Evolutionary conservation across 2,329 filamentous ascomycete genomes (phyloP), one percentile per base, ranked within the genome.

Genomic region (Pseudogymnoascus pannorum): DNA sequence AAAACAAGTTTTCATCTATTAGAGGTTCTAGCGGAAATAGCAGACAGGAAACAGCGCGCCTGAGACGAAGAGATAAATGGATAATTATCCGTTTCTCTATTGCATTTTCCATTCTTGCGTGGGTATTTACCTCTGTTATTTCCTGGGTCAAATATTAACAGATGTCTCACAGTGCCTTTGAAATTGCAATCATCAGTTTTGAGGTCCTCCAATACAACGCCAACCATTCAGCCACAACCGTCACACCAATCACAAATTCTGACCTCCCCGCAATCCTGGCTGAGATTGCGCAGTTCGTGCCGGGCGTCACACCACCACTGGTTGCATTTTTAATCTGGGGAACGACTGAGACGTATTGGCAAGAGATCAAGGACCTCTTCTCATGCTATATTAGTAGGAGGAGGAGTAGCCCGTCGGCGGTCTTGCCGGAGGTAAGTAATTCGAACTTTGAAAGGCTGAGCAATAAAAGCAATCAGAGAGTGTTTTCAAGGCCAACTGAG

Each of bases 71-170:
- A 22, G 61, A 62, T 36, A 42, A 59, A n/a, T 60, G 57, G 26
- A 60, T 62, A n/a, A 35, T 62, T 11, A 62, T 60, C 24, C 61
- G 61, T 31, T 62, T 62, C 44, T 54, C 57, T 3, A 54, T 62
- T 12, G 61, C 61, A 4, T 60, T 62, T 51, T 24, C 48, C 7
- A 14, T 62, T 26, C 44, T 54, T 31, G 44, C 4, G 44, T 54
- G 8, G 18, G 24, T 3, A 18, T 54, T 6, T 11, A 18, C 9
- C 5, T 12, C 7, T 31, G 24, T 16, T 18, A 54, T 54, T 11
- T 12, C n/a, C 5, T 12, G 1, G 8, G 4, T 11, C 24, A 31
- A 22, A 18, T 29, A 31, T 12, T 54, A 54, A 54, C 24, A 18
- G 5, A 31, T 29, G 11, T 31, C 8, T 51, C 54, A n/a, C 4